These are phyloP conservation scores for Arthrobotrys pseudoclavata DNA, from an alignment of 2,329 filamentous ascomycete genomes.

Conservation along the genomic window DNA sequence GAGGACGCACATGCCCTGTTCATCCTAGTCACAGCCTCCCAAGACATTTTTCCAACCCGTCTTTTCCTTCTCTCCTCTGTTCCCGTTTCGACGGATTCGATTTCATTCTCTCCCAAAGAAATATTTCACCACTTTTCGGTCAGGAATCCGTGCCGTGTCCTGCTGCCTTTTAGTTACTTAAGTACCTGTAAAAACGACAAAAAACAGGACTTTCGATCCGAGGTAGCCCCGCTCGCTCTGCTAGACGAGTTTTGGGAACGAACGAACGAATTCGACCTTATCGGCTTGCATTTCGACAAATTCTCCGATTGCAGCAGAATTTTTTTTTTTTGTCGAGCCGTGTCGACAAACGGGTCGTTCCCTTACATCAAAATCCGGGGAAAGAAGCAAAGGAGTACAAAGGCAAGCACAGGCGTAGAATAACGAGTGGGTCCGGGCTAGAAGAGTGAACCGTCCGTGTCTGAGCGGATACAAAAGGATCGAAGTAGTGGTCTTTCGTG, in stretches of 20 bases:
- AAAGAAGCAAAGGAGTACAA: slow-evolving; percentile 18
- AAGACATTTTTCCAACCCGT: slow-evolving; percentile 16
- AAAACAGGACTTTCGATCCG: slow-evolving; percentile 45
- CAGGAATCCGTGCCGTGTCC: slow-evolving; percentile 22
- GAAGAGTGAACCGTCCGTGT: slow-evolving; percentile 32
- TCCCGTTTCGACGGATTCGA: slow-evolving; percentile 46
- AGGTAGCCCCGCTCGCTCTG: slow-evolving; percentile 12
- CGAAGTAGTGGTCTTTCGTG: background rate
- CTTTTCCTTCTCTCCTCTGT: background rate
- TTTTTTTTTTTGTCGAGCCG: slow-evolving; percentile 12
- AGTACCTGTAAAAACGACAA: background rate
- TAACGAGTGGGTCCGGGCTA: slow-evolving; percentile 31
- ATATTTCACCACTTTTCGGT: background rate
- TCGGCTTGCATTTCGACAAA: slow-evolving; percentile 24
- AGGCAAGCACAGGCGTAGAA: slow-evolving; percentile 45
- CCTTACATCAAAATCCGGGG: slow-evolving; percentile 47
- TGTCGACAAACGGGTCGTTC: slow-evolving; percentile 36
- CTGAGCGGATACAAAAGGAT: background rate
- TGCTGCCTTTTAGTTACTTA: background rate
- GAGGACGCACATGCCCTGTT: slow-evolving; percentile 49
- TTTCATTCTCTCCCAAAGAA: background rate
- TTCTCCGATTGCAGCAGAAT: slow-evolving; percentile 48
- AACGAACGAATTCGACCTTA: slow-evolving; percentile 18
- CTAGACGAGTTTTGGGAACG: slow-evolving; percentile 5
- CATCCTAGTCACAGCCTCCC: slow-evolving; percentile 35